phyloP scores from a whole-genome alignment of 495 filamentous ascomycete genomes.

The Daldinia bambusicola region DNA sequence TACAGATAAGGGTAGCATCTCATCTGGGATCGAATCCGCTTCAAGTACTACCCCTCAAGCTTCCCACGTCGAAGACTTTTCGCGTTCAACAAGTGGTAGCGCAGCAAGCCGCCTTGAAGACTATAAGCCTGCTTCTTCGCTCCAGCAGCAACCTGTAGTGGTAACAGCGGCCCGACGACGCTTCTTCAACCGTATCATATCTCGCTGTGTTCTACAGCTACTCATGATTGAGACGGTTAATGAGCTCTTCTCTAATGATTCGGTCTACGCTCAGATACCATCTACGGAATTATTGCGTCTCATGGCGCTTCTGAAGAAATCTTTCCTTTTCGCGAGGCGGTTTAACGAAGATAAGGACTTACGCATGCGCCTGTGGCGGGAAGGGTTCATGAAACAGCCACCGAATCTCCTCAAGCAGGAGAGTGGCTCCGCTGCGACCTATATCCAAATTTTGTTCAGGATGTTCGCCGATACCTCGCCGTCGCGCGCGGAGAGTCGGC shows the following conservation, averaged over 20 bases:
- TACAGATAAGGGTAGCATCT: slow-evolving; percentile 49
- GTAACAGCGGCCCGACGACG: slow-evolving; percentile 93
- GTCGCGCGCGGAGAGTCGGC: slow-evolving; percentile 79
- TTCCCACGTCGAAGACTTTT: slow-evolving; percentile 50
- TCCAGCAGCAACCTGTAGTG: slow-evolving; percentile 87
- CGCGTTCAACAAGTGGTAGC: slow-evolving; percentile 46
- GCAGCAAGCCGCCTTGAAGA: slow-evolving; percentile 76
- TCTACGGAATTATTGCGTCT: slow-evolving; percentile 86
- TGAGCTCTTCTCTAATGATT: slow-evolving; percentile 96
- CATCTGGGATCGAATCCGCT: slow-evolving; percentile 42
- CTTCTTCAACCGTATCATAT: slow-evolving; percentile 99
- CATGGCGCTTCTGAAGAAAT: slow-evolving; percentile 93
- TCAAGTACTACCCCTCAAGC: slow-evolving; percentile 22
- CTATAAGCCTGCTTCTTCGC: slow-evolving; percentile 76
- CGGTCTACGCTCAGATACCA: slow-evolving; percentile 93
- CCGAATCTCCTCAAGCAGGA: slow-evolving; percentile 99
- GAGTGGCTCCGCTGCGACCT: slow-evolving; percentile 88
- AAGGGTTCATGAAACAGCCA: slow-evolving; percentile 99
- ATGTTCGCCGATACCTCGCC: slow-evolving; percentile 94
- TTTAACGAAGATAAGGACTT: slow-evolving; percentile 98
- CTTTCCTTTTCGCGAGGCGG: slow-evolving; percentile 91
- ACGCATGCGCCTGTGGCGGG: slow-evolving; percentile 91
- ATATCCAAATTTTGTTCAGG: slow-evolving; percentile 90
- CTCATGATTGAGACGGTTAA: slow-evolving; percentile 99
- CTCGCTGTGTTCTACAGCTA: slow-evolving; percentile 95